phyloP scores from a whole-genome alignment of 441 rosid genomes.

The Syzygium syzygioides region DNA sequence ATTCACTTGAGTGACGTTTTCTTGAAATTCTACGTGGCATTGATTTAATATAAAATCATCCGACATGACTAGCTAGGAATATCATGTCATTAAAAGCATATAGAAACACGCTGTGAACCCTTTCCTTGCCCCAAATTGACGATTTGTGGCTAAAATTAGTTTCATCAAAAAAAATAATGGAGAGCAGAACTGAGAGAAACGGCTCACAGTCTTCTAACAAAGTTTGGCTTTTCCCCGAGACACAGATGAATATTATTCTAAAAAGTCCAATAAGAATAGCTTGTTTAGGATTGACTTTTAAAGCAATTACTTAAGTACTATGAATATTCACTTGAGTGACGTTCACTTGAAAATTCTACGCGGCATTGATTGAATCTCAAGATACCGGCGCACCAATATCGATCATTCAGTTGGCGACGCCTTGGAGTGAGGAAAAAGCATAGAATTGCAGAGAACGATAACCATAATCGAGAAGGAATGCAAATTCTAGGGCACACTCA shows the following conservation, averaged over 20 bases:
- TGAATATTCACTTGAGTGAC: neutral
- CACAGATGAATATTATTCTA: neutral
- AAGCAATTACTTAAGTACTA: neutral
- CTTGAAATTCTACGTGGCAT: neutral
- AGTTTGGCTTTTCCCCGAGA: neutral
- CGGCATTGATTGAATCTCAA: neutral
- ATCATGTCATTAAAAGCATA: neutral
- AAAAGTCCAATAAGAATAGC: neutral
- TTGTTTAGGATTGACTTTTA: neutral
- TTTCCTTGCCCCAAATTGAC: neutral
- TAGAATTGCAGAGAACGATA: slow-evolving; percentile 38
- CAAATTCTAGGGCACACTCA: slow-evolving; percentile 32
- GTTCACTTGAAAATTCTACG: neutral
- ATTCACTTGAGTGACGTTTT: neutral
- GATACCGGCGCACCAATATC: slow-evolving; percentile 23
- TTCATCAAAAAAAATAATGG: neutral
- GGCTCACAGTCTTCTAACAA: neutral
- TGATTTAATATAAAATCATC: neutral
- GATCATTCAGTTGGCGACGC: slow-evolving; percentile 35
- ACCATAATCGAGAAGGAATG: slow-evolving; percentile 50
- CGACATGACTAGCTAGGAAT: neutral
- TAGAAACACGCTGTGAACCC: neutral
- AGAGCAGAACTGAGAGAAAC: neutral
- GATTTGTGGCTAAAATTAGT: too few relatives aligned
- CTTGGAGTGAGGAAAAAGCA: slow-evolving; percentile 24